Conservation (phyloP, 805 yeast species). For the Candida montana region DNA sequence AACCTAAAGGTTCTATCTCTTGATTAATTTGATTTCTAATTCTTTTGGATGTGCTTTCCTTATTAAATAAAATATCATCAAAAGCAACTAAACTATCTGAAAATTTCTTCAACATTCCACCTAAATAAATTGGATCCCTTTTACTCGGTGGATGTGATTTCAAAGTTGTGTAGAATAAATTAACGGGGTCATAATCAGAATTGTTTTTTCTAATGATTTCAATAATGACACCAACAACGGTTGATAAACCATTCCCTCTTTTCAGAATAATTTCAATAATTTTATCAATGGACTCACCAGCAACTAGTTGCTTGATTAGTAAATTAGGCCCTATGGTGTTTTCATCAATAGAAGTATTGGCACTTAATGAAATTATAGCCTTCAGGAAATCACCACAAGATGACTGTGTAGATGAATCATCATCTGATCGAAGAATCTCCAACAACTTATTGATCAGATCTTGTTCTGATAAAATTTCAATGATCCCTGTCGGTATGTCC, state of each 20-base stretch:
- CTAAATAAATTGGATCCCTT: slow-evolving; percentile 87
- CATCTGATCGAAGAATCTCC: slow-evolving; percentile 58
- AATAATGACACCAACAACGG: slow-evolving; percentile 88
- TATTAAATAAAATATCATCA: slow-evolving; percentile 38
- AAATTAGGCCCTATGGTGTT: slow-evolving; percentile 94
- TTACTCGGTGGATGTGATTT: slow-evolving; percentile 85
- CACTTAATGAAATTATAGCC: slow-evolving; percentile 90
- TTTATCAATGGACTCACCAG: slow-evolving; percentile 53
- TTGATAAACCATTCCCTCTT: slow-evolving; percentile 75
- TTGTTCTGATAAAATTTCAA: slow-evolving; percentile 73
- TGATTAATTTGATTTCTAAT: slow-evolving; percentile 42
- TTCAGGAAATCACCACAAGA: slow-evolving; percentile 93
- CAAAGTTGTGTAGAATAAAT: slow-evolving; percentile 66
- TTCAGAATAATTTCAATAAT: slow-evolving; percentile 66
- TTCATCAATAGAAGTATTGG: slow-evolving; percentile 72
- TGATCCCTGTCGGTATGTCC: slow-evolving; percentile 82
- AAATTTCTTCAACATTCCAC: slow-evolving; percentile 70
- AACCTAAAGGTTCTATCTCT: slow-evolving; percentile 78
- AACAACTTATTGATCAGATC: slow-evolving; percentile 64
- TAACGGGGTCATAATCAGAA: slow-evolving; percentile 87
- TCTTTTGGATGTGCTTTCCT: slow-evolving; percentile 21
- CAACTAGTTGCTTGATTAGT: slow-evolving; percentile 79
- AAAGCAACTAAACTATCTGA: slow-evolving; percentile 56
- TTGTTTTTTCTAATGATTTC: slow-evolving; percentile 93
- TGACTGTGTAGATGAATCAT: slow-evolving; percentile 64